phyloP scores from a whole-genome alignment of 148 eudicot genomes.

The Mesembryanthemum crystallinum region DNA sequence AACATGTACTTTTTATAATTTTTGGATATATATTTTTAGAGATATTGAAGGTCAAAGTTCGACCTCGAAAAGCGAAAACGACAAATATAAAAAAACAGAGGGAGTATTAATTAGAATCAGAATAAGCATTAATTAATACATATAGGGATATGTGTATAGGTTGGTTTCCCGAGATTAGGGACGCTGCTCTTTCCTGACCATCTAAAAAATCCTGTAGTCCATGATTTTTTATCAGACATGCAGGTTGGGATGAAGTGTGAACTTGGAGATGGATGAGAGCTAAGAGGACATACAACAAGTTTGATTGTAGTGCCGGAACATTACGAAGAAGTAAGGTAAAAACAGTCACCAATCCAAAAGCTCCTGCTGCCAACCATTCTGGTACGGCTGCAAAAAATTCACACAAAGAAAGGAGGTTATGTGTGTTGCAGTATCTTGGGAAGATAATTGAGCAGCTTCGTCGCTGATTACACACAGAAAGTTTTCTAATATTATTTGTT shows the following conservation, averaged over 20 bases:
- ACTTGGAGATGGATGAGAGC: not conserved
- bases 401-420: conserved; percentile 14
- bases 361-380: conserved; percentile 93
- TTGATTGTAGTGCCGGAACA: conserved; percentile 86
- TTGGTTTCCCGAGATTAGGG: too few species aligned
- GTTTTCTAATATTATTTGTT: too few species aligned
- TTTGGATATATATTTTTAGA: too few species aligned
- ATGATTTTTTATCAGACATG: not conserved
- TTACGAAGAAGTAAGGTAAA: conserved; percentile 92
- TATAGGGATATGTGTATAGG: too few species aligned
- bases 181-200: too few species aligned
- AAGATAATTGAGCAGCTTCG: not conserved
- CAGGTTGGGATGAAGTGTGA: not conserved
- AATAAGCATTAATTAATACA: too few species aligned
- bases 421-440: not conserved
- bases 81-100: too few species aligned
- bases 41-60: too few species aligned
- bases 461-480: not conserved
- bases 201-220: not conserved
- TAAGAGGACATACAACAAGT: conserved; percentile 58
- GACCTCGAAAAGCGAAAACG: too few species aligned
- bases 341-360: conserved; percentile 92
- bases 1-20: too few species aligned
- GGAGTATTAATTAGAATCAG: not conserved
- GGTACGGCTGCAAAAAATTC: conserved; percentile 73